Conservation (phyloP, 305 asterid genomes). For the Solanum hybrid region DNA sequence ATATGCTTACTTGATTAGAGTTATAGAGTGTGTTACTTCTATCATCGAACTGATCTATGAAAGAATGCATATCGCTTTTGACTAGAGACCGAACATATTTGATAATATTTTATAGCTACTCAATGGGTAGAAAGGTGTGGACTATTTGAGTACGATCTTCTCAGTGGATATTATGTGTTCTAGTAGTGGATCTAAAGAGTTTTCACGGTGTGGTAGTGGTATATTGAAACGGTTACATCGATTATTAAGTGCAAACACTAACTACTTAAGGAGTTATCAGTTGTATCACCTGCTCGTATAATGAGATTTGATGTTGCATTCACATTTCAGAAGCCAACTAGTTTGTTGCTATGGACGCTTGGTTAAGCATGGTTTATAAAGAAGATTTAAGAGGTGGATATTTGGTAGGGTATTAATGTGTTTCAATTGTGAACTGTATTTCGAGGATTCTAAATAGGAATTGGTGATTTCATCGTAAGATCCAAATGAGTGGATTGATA, state of each 20-base stretch:
- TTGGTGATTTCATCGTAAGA: neutral
- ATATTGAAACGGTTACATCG: neutral
- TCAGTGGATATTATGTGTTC: neutral
- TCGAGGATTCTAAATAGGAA: neutral
- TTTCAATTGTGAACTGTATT: too few species aligned
- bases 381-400: neutral
- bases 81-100: neutral
- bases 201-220: neutral
- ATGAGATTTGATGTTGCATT: neutral
- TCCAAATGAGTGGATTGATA: neutral
- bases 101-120: neutral
- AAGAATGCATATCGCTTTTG: neutral
- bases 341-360: neutral
- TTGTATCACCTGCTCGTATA: neutral
- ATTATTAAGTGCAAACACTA: neutral
- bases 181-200: neutral
- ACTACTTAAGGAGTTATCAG: neutral
- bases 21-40: neutral
- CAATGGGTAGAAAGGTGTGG: neutral
- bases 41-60: neutral
- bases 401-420: neutral
- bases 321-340: neutral
- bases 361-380: neutral
- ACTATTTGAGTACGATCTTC: neutral
- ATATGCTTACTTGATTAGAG: neutral